Percentiles rank a stretch among this genome's conserved stretches.
Evolutionary conservation across 371 early-diverging fungal genomes (phyloP).

Genomic region (Mucor plumbeus): DNA sequence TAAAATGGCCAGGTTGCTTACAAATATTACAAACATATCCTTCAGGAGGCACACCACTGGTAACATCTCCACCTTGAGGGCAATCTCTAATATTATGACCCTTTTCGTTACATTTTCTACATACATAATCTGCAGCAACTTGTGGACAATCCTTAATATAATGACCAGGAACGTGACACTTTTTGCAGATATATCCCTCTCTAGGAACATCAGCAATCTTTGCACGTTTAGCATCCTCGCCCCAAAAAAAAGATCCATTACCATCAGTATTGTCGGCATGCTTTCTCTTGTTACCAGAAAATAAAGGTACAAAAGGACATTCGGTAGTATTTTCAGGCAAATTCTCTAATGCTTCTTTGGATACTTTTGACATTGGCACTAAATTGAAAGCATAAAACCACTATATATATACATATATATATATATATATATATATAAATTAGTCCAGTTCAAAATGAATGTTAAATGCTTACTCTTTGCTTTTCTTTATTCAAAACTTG

Average conservation of each 20-base stretch:
- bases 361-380: conserved; percentile 63
- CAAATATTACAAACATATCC: conserved; percentile 63
- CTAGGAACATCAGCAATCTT: conserved; percentile 35
- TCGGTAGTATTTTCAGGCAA: conserved; percentile 65
- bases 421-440: too few species aligned
- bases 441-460: not conserved
- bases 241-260: conserved; percentile 46
- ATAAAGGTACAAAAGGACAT: conserved; percentile 57
- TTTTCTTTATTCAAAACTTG: conserved; percentile 68
- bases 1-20: conserved; percentile 63
- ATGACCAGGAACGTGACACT: conserved; percentile 65
- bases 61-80: conserved; percentile 40
- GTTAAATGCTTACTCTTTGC: conserved; percentile 48
- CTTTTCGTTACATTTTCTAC: conserved; percentile 56
- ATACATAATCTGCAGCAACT: conserved; percentile 57
- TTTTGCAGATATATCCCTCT: conserved; percentile 56
- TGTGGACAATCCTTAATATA: conserved; percentile 69
- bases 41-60: conserved; percentile 30
- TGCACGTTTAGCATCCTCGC: conserved; percentile 35
- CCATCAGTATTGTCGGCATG: conserved; percentile 33
- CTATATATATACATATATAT: too few species aligned
- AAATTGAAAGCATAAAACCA: conserved; percentile 96
- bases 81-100: conserved; percentile 75
- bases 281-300: conserved; percentile 39
- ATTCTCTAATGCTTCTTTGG: conserved; percentile 39